Conservation (phyloP, 495 filamentous ascomycete genomes). For the Daldinia vernicosa region DNA sequence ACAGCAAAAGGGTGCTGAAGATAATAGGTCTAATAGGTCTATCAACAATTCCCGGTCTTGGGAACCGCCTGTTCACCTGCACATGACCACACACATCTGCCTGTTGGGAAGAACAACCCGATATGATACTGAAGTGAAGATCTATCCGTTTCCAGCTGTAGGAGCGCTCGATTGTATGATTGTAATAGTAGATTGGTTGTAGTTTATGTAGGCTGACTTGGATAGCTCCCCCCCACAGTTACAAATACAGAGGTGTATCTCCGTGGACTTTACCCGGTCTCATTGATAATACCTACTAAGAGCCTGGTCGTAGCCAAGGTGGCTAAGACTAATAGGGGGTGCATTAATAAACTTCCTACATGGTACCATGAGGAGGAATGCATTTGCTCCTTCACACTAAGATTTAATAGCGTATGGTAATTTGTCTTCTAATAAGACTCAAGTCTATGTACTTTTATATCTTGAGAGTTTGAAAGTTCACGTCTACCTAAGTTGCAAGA, state of each 20-base stretch:
- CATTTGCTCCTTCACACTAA: constrained; percentile 2
- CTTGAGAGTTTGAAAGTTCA: not conserved
- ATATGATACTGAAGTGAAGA: constrained; percentile 32
- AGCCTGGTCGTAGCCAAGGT: constrained; percentile 15
- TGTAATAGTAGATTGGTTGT: not conserved
- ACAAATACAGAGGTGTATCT: constrained; percentile 27
- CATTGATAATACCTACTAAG: constrained; percentile 18
- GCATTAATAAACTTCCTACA: constrained; percentile 9
- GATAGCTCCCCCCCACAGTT: constrained; percentile 7
- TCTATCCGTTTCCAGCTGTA: constrained; percentile 7
- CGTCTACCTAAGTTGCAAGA: not conserved
- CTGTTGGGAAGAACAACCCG: constrained; percentile 27
- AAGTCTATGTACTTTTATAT: not conserved
- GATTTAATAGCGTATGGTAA: constrained; percentile 7
- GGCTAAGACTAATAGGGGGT: constrained; percentile 9
- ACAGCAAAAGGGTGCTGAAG: constrained; percentile 4
- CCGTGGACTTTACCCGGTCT: constrained; percentile 35
- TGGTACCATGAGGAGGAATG: constrained; percentile 18
- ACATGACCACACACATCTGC: constrained; percentile 37
- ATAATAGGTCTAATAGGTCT: constrained; percentile 11
- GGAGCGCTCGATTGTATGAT: constrained; percentile 10
- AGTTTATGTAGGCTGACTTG: constrained; percentile 2
- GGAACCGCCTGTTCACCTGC: constrained; percentile 28
- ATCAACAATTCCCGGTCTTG: constrained; percentile 35
- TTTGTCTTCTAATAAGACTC: not conserved